Evolutionary conservation across 1,139 yeast species (phyloP).

Genomic region (Kazachstania sp.): DNA sequence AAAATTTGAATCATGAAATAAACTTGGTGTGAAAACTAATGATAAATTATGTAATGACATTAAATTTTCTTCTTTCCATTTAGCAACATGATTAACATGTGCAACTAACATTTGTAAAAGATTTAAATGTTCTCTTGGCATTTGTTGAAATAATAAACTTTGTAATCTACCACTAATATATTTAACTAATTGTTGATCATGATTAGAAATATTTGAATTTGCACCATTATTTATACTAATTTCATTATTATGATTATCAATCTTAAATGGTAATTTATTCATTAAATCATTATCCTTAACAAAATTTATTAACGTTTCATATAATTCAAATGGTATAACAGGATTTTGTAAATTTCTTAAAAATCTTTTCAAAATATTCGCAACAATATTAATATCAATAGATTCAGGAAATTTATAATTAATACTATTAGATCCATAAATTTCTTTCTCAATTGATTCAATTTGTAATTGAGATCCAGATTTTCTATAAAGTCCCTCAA

Average conservation of each 20-base stretch:
- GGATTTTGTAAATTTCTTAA: slow-evolving; percentile 81
- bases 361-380: slow-evolving; percentile 81
- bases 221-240: neutral
- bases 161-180: slow-evolving; percentile 33
- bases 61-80: slow-evolving; percentile 45
- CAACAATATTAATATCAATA: slow-evolving; percentile 72
- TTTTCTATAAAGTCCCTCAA: slow-evolving; percentile 85
- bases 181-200: slow-evolving; percentile 22
- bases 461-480: slow-evolving; percentile 71
- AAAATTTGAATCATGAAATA: slow-evolving; percentile 71
- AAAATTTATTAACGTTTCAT: slow-evolving; percentile 50
- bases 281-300: slow-evolving; percentile 32
- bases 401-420: slow-evolving; percentile 2
- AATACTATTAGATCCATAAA: slow-evolving; percentile 14
- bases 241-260: neutral
- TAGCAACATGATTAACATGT: slow-evolving; percentile 56
- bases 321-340: slow-evolving; percentile 58
- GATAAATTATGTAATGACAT: slow-evolving; percentile 82
- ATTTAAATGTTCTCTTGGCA: slow-evolving; percentile 63
- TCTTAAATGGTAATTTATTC: slow-evolving; percentile 9
- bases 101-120: slow-evolving; percentile 49
- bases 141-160: slow-evolving; percentile 22
- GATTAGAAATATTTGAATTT: neutral
- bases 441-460: slow-evolving; percentile 30
- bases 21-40: slow-evolving; percentile 91